A percentile compares a stretch with the other conserved stretches of the same genome.
Conservation (phyloP, 2,329 filamentous ascomycete genomes). For the Escovopsis sp. region DNA sequence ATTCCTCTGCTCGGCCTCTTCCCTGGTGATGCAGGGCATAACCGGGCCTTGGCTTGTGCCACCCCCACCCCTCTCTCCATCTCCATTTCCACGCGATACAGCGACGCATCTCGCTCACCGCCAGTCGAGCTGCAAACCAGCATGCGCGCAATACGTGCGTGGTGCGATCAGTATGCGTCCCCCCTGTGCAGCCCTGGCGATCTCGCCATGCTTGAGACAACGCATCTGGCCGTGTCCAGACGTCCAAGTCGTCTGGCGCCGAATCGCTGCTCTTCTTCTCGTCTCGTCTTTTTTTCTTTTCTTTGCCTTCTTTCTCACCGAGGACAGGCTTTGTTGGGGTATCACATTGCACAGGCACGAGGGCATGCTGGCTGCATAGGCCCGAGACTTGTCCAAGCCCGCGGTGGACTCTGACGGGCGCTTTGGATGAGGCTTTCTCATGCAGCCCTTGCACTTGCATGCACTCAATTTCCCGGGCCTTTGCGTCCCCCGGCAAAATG, state of each 20-base stretch:
- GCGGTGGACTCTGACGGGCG: neutral
- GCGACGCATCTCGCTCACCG: conserved; percentile 6
- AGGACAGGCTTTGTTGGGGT: too few species aligned
- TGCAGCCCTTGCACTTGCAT: too few species aligned
- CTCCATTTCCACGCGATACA: conserved; percentile 3
- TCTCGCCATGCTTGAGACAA: neutral
- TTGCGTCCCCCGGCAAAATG: conserved; percentile 1
- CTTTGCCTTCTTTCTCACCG: too few species aligned
- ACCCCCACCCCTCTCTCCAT: conserved; percentile 3
- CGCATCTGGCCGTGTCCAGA: neutral
- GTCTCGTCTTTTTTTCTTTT: too few species aligned
- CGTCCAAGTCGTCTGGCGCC: too few species aligned
- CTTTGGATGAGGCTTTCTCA: neutral
- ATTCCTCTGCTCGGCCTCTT: neutral
- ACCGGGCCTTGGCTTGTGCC: conserved; percentile 5
- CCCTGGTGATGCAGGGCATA: conserved; percentile 4
- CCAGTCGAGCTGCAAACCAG: conserved; percentile 2
- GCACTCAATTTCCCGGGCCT: too few species aligned
- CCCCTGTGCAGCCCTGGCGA: conserved; percentile 1
- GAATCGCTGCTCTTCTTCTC: too few species aligned
- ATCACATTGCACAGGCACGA: too few species aligned
- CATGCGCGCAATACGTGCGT: conserved; percentile 5
- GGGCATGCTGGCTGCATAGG: too few species aligned
- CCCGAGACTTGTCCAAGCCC: too few species aligned
- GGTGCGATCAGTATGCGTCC: conserved; percentile 2